These are phyloP conservation scores for Mortierella sp. DNA, from an alignment of 371 early-diverging fungal species.

Conservation along the genomic window DNA sequence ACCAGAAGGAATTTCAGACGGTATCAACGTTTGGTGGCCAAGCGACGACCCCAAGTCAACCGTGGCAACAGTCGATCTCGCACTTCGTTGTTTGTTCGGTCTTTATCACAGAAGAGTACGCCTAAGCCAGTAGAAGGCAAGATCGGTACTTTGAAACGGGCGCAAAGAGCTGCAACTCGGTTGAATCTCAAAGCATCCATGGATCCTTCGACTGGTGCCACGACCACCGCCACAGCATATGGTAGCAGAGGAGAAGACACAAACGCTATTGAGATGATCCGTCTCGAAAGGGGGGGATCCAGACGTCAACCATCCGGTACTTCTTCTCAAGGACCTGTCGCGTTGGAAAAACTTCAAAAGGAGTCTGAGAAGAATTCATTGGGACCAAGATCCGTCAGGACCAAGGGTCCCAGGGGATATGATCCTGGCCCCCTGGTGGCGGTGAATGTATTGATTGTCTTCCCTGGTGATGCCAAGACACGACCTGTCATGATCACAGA, in stretches of 20 bases:
- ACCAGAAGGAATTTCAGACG: conserved; percentile 22
- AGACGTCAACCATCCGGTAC: too few relatives aligned
- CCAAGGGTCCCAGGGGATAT: conserved; percentile 21
- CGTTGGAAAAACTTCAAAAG: too few relatives aligned
- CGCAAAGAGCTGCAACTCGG: conserved; percentile 17
- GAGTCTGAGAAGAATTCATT: not conserved
- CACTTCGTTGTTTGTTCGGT: not conserved
- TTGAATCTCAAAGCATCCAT: conserved; percentile 7
- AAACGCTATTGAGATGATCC: conserved; percentile 2
- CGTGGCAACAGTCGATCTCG: conserved; percentile 1
- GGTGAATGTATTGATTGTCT: conserved; percentile 44
- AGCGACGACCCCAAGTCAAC: conserved; percentile 10
- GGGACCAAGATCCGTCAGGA: not conserved
- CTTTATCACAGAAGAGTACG: not conserved
- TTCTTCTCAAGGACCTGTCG: too few relatives aligned
- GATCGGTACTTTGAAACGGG: conserved; percentile 13
- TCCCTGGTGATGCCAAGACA: conserved; percentile 45
- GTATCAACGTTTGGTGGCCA: conserved; percentile 22
- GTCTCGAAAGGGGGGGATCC: not conserved
- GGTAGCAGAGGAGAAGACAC: not conserved
- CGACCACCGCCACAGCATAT: not conserved
- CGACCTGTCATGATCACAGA: conserved; percentile 9
- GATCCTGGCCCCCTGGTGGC: conserved; percentile 46
- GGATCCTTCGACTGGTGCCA: not conserved
- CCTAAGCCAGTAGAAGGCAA: not conserved